Conservation (phyloP, 352 stramenopile genomes). For the Halophytophthora batemanensis region DNA sequence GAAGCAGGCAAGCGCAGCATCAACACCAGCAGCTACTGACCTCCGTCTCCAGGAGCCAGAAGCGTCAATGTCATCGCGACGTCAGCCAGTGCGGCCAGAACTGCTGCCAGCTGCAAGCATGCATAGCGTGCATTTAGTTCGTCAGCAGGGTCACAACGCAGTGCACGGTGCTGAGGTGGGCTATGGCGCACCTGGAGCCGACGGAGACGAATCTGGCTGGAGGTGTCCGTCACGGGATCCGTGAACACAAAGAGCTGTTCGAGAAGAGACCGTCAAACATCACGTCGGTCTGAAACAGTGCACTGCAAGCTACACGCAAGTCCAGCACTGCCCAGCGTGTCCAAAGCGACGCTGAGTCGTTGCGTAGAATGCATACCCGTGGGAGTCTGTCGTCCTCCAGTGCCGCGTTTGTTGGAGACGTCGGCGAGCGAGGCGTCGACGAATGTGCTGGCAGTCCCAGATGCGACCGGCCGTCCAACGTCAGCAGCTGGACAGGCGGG, state of each 20-base stretch:
- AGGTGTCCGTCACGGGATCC: conserved; percentile 26
- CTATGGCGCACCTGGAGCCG: conserved; percentile 26
- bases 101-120: conserved; percentile 6
- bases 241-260: conserved; percentile 43
- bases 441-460: conserved; percentile 32
- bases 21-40: conserved; percentile 7
- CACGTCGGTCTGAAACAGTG: not conserved
- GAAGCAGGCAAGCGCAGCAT: no score
- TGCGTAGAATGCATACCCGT: conserved; percentile 8
- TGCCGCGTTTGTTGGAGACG: not conserved
- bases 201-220: conserved; percentile 33
- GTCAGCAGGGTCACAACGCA: not conserved
- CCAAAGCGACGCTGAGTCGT: no score
- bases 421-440: conserved; percentile 4
- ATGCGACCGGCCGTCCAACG: conserved; percentile 36
- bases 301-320: not conserved
- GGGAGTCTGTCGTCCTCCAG: conserved; percentile 18
- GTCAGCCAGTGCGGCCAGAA: conserved; percentile 13
- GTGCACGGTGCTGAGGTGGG: no score
- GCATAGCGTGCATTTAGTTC: not conserved
- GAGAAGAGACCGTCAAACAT: not conserved
- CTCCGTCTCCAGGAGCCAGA: conserved; percentile 23
- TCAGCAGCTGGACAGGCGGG: conserved; percentile 47
- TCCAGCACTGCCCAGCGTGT: not conserved
- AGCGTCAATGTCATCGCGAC: conserved; percentile 27